Evolutionary conservation across 257 asterid genomes (phyloP).

Genomic region (Gardenia jasminoides): DNA sequence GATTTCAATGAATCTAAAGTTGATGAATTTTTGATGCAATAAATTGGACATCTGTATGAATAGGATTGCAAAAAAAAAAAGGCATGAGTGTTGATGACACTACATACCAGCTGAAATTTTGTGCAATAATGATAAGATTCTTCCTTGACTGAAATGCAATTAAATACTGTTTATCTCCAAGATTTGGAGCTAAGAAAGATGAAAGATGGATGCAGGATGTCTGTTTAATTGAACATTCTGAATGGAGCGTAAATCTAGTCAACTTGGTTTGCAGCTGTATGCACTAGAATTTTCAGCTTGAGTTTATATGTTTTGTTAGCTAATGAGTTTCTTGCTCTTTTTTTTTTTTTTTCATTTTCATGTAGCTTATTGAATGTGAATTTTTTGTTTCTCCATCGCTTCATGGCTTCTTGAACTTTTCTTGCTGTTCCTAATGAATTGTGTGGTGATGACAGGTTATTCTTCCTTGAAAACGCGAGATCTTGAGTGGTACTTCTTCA

Average conservation of each 20-base stretch:
- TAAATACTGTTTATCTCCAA: neutral
- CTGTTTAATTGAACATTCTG: too few relatives aligned
- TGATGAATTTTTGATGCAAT: conserved; percentile 1
- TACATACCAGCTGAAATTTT: neutral
- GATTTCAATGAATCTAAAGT: conserved; percentile 7
- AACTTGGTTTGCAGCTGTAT: neutral
- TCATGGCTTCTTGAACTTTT: neutral
- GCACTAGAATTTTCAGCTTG: neutral
- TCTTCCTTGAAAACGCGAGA: conserved; percentile 79
- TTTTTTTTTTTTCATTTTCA: too few relatives aligned
- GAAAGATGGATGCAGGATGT: too few relatives aligned
- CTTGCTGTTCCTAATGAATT: conserved; percentile 2
- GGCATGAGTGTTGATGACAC: neutral
- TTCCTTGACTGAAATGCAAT: neutral
- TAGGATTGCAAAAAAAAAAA: neutral
- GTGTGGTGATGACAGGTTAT: conserved; percentile 35
- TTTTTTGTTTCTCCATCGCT: neutral
- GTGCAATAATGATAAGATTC: conserved; percentile 12
- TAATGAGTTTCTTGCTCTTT: too few relatives aligned
- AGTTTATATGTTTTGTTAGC: neutral
- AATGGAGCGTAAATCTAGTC: neutral
- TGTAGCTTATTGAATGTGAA: neutral
- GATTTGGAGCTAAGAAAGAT: too few relatives aligned
- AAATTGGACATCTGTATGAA: neutral
- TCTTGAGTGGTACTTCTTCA: conserved; percentile 91